Conservation (phyloP, 2,329 filamentous ascomycete species). For the Diplodia intermedia region DNA sequence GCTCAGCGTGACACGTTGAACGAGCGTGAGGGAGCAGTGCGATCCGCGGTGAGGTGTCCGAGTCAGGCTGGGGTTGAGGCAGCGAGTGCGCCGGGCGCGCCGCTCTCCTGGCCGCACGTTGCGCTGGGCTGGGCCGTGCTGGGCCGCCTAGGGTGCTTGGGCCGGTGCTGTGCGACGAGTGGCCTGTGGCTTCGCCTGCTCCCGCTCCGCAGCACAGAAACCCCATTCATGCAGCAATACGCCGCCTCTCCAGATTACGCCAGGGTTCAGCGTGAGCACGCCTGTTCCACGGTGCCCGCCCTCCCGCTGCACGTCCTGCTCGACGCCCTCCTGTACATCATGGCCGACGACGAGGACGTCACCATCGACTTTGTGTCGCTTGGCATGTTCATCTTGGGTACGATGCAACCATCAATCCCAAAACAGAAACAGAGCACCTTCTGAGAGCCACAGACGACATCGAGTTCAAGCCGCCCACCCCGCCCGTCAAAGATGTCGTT, state of each 20-base stretch:
- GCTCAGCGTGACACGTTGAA: conserved; percentile 21
- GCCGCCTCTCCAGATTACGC: conserved; percentile 13
- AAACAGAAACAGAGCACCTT: conserved; percentile 18
- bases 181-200: conserved; percentile 23
- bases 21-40: conserved; percentile 3
- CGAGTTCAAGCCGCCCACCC: conserved; percentile 75
- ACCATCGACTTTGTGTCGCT: conserved; percentile 64
- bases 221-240: conserved; percentile 27
- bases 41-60: conserved; percentile 24
- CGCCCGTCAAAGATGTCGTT: conserved; percentile 75
- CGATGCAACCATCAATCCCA: conserved; percentile 31
- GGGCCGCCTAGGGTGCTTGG: conserved; percentile 6
- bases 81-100: conserved; percentile 5
- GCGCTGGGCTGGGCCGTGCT: background rate
- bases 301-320: conserved; percentile 28
- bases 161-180: conserved; percentile 9
- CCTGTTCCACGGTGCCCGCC: conserved; percentile 12
- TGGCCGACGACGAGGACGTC: conserved; percentile 32
- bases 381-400: conserved; percentile 70
- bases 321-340: conserved; percentile 31
- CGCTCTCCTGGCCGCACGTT: conserved; percentile 21
- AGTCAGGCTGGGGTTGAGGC: conserved; percentile 22
- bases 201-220: conserved; percentile 16
- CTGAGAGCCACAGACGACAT: conserved; percentile 75
- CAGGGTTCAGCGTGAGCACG: conserved; percentile 24